Evolutionary conservation across 1,139 yeast species (phyloP).

Genomic region (Chernovozyma aurita): DNA sequence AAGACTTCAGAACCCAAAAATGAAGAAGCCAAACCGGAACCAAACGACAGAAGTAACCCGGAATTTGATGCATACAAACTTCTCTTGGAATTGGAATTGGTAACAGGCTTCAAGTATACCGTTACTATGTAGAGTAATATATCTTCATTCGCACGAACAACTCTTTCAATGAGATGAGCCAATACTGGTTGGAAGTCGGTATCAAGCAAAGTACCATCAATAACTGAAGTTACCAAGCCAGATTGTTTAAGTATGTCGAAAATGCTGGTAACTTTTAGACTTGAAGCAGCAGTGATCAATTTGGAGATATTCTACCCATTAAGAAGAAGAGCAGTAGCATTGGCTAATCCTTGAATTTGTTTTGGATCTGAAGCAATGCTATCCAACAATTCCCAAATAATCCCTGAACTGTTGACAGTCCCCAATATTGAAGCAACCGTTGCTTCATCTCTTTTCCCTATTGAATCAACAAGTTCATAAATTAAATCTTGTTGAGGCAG

Average conservation of each 20-base stretch:
- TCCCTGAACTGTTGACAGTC: slow-evolving; percentile 32
- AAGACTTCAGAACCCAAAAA: slow-evolving; percentile 28
- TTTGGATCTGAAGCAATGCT: slow-evolving; percentile 29
- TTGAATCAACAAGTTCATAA: slow-evolving; percentile 1
- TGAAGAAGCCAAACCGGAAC: slow-evolving; percentile 26
- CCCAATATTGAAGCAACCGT: slow-evolving; percentile 19
- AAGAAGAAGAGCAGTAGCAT: slow-evolving; percentile 22
- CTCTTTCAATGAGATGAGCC: slow-evolving; percentile 29
- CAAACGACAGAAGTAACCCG: slow-evolving; percentile 25
- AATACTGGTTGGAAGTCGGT: slow-evolving; percentile 30
- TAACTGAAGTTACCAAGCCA: slow-evolving; percentile 31
- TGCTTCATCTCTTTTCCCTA: slow-evolving; percentile 15
- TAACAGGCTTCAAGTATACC: slow-evolving; percentile 3
- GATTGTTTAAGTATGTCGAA: slow-evolving; percentile 23
- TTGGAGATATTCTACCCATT: slow-evolving; percentile 1
- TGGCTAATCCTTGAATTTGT: slow-evolving; percentile 26
- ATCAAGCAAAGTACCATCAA: slow-evolving; percentile 37
- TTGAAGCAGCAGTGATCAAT: slow-evolving; percentile 8
- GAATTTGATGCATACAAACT: slow-evolving; percentile 12
- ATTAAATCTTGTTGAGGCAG: background rate
- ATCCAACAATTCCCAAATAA: slow-evolving; percentile 34
- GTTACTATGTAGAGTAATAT: slow-evolving; percentile 20
- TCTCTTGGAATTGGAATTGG: slow-evolving; percentile 13
- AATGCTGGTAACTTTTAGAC: slow-evolving; percentile 23
- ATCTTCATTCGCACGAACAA: slow-evolving; percentile 29